A percentile compares a stretch with the other conserved stretches of the same genome.
These are phyloP conservation scores for Desmodesmus armatus DNA, from an alignment of 139 green algal genomes.

Conservation along the genomic window DNA sequence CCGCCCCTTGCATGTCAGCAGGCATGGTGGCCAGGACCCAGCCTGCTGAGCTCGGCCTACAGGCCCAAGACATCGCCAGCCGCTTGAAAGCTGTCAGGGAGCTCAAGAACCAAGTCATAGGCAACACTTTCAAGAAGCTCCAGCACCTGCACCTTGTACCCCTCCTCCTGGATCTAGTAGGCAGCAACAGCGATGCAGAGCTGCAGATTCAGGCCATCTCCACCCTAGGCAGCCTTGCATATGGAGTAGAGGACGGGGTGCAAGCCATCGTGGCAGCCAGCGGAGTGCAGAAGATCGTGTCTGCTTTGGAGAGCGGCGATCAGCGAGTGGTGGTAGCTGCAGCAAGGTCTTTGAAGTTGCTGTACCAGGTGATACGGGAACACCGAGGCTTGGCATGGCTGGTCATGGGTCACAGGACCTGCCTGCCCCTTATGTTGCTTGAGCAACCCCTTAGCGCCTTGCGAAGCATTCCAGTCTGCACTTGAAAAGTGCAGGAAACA, in stretches of 20 bases:
- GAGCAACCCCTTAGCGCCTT: not conserved
- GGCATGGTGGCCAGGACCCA: conserved; percentile 14
- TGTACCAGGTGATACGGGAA: conserved; percentile 35
- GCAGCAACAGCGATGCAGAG: not conserved
- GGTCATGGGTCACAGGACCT: not conserved
- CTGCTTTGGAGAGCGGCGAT: not conserved
- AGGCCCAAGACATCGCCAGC: not conserved
- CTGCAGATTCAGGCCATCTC: conserved; percentile 1
- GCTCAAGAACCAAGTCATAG: conserved; percentile 42
- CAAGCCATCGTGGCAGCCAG: conserved; percentile 2
- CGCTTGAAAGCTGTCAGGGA: not conserved
- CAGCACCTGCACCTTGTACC: conserved; percentile 10
- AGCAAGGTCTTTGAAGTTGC: conserved; percentile 36
- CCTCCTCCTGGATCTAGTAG: not conserved
- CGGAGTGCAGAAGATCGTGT: not conserved
- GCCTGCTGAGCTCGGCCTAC: not conserved
- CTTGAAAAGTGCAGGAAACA: not conserved
- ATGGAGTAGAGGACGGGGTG: conserved; percentile 36
- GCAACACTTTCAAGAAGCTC: conserved; percentile 41
- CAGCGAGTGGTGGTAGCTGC: conserved; percentile 32
- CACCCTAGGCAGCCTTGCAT: conserved; percentile 32
- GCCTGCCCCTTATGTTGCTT: not conserved
- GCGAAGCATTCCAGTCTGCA: not conserved
- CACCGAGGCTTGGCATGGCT: not conserved
- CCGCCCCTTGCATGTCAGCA: too few species aligned